These are phyloP conservation scores for Phytopythium chamaehyphon DNA, from an alignment of 352 stramenopile genomes.

Conservation along the genomic window DNA sequence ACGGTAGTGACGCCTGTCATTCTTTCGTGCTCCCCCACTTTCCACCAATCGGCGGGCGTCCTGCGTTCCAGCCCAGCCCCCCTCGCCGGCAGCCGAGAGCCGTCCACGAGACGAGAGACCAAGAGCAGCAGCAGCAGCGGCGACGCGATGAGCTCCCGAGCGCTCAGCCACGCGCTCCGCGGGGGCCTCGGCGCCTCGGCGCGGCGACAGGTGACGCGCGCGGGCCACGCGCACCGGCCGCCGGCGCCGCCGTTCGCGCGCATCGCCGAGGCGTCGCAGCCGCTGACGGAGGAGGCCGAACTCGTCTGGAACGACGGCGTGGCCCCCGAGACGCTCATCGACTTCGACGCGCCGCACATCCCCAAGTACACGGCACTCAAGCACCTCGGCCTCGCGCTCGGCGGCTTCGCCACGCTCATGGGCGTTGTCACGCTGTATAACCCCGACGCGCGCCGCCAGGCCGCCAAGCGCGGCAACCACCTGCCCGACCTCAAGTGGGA, in stretches of 20 bases:
- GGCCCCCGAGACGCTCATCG: slow-evolving; percentile 81
- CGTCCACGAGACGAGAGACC: slow-evolving; percentile 2
- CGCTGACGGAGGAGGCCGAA: slow-evolving; percentile 73
- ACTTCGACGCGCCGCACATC: slow-evolving; percentile 86
- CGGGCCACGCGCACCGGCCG: slow-evolving; percentile 57
- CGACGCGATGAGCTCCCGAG: slow-evolving; percentile 55
- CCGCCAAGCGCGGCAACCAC: slow-evolving; percentile 69
- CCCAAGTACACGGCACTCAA: slow-evolving; percentile 70
- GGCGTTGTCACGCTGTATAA: slow-evolving; percentile 77
- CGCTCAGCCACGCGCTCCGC: slow-evolving; percentile 54
- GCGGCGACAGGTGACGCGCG: slow-evolving; percentile 31
- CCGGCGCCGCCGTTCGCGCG: slow-evolving; percentile 79
- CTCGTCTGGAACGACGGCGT: slow-evolving; percentile 88
- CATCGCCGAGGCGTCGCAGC: slow-evolving; percentile 52
- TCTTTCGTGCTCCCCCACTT: background rate
- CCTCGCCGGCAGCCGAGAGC: slow-evolving; percentile 2
- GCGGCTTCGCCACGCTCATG: slow-evolving; percentile 65
- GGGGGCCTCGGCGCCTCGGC: slow-evolving; percentile 49
- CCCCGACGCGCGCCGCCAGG: slow-evolving; percentile 75
- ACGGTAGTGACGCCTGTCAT: background rate
- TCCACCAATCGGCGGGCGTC: slow-evolving; percentile 12
- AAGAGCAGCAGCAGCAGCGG: no score
- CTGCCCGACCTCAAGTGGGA: slow-evolving; percentile 82
- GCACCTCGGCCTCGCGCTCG: slow-evolving; percentile 56
- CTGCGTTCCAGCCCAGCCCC: slow-evolving; percentile 1